Evolutionary conservation across 2,329 filamentous ascomycete genomes (phyloP).

Genomic region (Pyricularia sp.): DNA sequence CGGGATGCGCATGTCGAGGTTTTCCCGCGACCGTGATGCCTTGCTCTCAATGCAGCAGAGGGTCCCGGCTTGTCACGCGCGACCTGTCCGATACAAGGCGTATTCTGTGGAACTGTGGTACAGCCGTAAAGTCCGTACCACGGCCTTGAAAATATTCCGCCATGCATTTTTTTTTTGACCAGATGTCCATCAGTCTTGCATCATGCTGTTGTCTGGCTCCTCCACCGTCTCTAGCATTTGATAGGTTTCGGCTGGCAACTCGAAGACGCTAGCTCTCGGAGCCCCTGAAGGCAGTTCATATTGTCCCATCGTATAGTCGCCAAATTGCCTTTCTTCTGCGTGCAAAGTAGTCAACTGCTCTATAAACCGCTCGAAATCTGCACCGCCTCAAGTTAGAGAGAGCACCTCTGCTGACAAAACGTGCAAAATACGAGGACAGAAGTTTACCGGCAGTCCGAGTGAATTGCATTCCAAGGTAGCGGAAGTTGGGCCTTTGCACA

Average conservation of each 20-base stretch:
- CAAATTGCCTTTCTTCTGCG: slow-evolving; percentile 31
- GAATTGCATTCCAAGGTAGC: slow-evolving; percentile 37
- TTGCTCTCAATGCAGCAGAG: neutral
- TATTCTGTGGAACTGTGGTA: neutral
- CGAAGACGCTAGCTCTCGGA: slow-evolving; percentile 8
- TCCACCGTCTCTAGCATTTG: slow-evolving; percentile 16
- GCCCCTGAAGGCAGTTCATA: neutral
- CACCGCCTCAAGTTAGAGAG: neutral
- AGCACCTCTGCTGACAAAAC: neutral
- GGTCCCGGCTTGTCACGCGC: neutral
- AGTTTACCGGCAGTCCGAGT: slow-evolving; percentile 30
- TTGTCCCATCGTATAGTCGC: slow-evolving; percentile 14
- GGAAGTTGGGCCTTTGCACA: slow-evolving; percentile 24
- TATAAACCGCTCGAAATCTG: slow-evolving; percentile 33
- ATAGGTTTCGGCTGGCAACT: slow-evolving; percentile 8
- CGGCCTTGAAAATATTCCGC: neutral
- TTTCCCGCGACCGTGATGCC: neutral
- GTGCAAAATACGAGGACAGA: neutral
- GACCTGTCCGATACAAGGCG: neutral
- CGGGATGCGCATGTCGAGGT: neutral
- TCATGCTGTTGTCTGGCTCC: slow-evolving; percentile 13
- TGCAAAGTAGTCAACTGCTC: slow-evolving; percentile 33
- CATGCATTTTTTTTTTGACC: neutral
- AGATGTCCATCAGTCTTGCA: neutral
- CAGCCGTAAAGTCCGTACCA: neutral